These are phyloP conservation scores for Chlorella ohadii DNA, from an alignment of 139 green algal genomes.

Conservation along the genomic window DNA sequence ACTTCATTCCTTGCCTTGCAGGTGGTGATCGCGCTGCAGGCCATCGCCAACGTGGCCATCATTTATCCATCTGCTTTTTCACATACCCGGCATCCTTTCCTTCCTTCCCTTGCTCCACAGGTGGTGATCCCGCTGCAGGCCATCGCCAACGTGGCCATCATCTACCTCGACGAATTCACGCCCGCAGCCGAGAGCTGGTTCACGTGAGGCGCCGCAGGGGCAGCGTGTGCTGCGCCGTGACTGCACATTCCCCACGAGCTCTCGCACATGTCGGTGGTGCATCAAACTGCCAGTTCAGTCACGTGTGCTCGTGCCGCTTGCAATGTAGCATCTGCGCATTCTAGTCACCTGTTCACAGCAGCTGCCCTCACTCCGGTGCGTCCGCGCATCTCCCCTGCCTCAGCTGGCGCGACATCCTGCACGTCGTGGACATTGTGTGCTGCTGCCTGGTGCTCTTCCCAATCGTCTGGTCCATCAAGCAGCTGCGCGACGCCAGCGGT, in stretches of 20 bases:
- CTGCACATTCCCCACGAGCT: no score
- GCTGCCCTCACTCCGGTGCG: no score
- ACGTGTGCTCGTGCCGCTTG: no score
- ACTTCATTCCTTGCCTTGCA: no score
- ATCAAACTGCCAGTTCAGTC: no score
- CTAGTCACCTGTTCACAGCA: no score
- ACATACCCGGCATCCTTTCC: no score
- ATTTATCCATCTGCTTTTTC: no score
- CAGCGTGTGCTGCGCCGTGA: not conserved
- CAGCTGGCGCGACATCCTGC: slow-evolving; percentile 93
- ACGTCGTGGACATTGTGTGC: slow-evolving; percentile 98
- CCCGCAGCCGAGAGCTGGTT: slow-evolving; percentile 84
- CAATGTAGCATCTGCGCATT: no score
- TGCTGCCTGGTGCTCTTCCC: slow-evolving; percentile 98
- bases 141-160: slow-evolving; percentile 93
- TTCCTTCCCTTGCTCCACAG: no score
- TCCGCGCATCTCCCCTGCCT: no score
- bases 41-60: slow-evolving; percentile 94
- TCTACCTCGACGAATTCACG: slow-evolving; percentile 91
- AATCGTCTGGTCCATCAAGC: slow-evolving; percentile 98
- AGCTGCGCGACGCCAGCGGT: slow-evolving; percentile 80
- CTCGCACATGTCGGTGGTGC: no score
- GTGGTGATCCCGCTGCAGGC: slow-evolving; percentile 96
- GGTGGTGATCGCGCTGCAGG: slow-evolving; percentile 95
- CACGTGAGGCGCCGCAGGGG: slow-evolving; percentile 64